Conservation (phyloP, 192 early-diverging fungal genomes). For the Backusella mclennaniae region DNA sequence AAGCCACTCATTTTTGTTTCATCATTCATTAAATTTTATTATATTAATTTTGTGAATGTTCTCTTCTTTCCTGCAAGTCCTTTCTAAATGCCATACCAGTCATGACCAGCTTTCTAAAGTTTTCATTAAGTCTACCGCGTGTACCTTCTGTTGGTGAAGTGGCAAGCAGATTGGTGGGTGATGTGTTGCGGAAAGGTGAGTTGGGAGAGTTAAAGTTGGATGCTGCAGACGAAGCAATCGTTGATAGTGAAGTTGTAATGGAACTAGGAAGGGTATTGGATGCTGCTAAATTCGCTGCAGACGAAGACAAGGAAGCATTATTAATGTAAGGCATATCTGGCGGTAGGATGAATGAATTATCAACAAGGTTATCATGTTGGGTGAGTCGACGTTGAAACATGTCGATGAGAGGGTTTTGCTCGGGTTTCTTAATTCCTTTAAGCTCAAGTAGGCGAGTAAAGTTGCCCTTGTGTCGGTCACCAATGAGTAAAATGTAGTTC, state of each 20-base stretch:
- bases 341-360: conserved; percentile 48
- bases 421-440: conserved; percentile 67
- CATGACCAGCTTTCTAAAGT: conserved; percentile 40
- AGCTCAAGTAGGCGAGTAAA: conserved; percentile 85
- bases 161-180: background rate
- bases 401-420: conserved; percentile 58
- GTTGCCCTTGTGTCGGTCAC: conserved; percentile 59
- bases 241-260: conserved; percentile 24
- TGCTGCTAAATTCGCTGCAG: background rate
- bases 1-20: background rate
- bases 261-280: conserved; percentile 12
- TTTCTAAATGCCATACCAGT: conserved; percentile 43
- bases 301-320: background rate
- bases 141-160: background rate
- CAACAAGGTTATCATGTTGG: conserved; percentile 37
- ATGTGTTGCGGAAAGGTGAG: background rate
- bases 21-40: background rate
- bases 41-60: conserved; percentile 18
- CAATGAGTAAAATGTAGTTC: conserved; percentile 86
- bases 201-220: conserved; percentile 18
- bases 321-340: background rate
- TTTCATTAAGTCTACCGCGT: conserved; percentile 35
- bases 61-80: conserved; percentile 36
- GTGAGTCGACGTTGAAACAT: conserved; percentile 45
- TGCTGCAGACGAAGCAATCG: conserved; percentile 20